These are phyloP conservation scores for Globisporangium acanthophoron DNA, from an alignment of 352 stramenopile genomes.

Conservation along the genomic window DNA sequence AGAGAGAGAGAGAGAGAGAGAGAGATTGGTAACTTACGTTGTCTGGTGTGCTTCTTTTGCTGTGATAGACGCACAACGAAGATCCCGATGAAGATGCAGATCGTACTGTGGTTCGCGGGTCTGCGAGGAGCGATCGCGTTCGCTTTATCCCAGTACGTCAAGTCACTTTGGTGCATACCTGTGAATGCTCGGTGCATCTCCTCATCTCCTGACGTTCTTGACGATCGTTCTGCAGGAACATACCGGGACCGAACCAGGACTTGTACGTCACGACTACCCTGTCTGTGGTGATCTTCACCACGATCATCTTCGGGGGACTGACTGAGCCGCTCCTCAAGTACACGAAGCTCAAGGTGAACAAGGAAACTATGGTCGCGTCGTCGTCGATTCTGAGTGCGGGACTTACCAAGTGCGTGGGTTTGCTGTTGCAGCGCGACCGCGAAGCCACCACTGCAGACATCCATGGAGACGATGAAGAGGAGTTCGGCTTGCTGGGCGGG, in stretches of 20 bases:
- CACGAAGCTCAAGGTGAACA: slow-evolving; percentile 49
- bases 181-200: neutral
- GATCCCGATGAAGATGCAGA: slow-evolving; percentile 89
- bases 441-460: slow-evolving; percentile 3
- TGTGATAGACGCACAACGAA: slow-evolving; percentile 42
- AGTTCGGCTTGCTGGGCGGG: slow-evolving; percentile 33
- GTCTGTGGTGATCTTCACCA: slow-evolving; percentile 94
- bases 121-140: slow-evolving; percentile 78
- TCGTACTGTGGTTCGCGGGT: slow-evolving; percentile 90
- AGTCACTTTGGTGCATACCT: neutral
- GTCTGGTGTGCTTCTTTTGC: neutral
- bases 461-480: slow-evolving; percentile 23
- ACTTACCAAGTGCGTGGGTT: neutral
- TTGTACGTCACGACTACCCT: slow-evolving; percentile 74
- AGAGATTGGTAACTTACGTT: too few relatives aligned
- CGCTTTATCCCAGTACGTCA: slow-evolving; percentile 79
- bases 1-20: too few relatives aligned
- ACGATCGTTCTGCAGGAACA: slow-evolving; percentile 59
- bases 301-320: slow-evolving; percentile 91
- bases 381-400: too few relatives aligned
- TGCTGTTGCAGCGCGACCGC: slow-evolving; percentile 8
- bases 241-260: slow-evolving; percentile 92
- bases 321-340: slow-evolving; percentile 88
- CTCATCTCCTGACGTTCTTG: neutral
- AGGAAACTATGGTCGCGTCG: neutral